Evolutionary conservation across 225 moss, liverwort and hornwort species (phyloP).

Genomic region (Lunularia cruciata): DNA sequence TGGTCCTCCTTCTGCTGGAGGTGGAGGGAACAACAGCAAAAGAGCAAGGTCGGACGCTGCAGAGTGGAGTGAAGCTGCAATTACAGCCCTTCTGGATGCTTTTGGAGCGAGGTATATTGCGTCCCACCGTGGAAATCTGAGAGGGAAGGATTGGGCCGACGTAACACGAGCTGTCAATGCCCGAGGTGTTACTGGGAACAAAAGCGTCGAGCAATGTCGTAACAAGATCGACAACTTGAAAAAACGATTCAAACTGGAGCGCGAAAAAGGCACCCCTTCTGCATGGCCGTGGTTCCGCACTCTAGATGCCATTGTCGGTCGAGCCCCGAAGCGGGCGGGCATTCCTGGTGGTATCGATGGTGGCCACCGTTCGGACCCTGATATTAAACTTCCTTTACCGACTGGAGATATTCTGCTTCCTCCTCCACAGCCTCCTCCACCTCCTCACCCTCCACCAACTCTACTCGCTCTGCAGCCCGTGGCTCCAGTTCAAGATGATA

Average conservation of each 20-base stretch:
- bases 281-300: conserved; percentile 53
- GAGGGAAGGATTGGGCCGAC: conserved; percentile 53
- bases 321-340: conserved; percentile 45
- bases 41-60: conserved; percentile 47
- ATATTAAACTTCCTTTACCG: conserved; percentile 26
- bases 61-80: conserved; percentile 53
- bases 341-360: conserved; percentile 28
- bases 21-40: conserved; percentile 18
- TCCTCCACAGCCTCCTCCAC: conserved; percentile 1
- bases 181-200: conserved; percentile 33
- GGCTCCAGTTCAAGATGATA: conserved; percentile 30
- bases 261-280: conserved; percentile 44
- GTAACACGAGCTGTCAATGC: conserved; percentile 47
- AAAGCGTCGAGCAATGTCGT: conserved; percentile 49
- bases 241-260: conserved; percentile 49
- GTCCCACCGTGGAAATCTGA: conserved; percentile 44
- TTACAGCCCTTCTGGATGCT: conserved; percentile 39
- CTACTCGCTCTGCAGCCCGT: conserved; percentile 13
- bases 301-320: conserved; percentile 43
- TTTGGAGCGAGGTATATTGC: conserved; percentile 52
- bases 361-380: conserved; percentile 26
- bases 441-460: conserved; percentile 9
- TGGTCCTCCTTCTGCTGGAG: conserved; percentile 16
- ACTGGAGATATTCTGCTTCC: conserved; percentile 15
- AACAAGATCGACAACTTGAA: conserved; percentile 56